Conservation (phyloP, 2,329 filamentous ascomycete genomes). For the Monilinia polystroma region DNA sequence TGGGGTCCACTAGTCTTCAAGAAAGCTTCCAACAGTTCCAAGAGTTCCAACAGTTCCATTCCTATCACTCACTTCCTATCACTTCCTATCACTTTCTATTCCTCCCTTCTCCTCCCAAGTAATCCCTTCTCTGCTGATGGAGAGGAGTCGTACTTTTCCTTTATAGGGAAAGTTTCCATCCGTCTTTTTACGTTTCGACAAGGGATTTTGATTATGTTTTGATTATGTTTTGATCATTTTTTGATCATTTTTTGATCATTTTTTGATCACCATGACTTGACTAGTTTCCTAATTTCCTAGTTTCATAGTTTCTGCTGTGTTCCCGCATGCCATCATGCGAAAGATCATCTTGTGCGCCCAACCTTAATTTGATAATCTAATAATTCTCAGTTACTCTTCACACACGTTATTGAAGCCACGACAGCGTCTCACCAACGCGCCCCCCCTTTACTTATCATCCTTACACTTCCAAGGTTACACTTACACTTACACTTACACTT, state of each 20-base stretch:
- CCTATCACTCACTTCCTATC: no score
- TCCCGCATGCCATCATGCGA: no score
- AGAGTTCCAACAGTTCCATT: no score
- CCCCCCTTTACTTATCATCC: conserved; percentile 7
- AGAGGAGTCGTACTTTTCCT: not conserved
- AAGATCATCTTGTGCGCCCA: conserved; percentile 12
- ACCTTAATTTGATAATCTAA: conserved; percentile 6
- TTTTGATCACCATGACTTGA: no score
- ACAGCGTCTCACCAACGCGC: conserved; percentile 17
- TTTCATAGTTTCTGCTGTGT: no score
- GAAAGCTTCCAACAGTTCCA: no score
- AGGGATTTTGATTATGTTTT: not conserved
- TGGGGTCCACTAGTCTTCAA: no score
- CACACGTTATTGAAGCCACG: conserved; percentile 28
- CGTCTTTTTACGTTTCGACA: not conserved
- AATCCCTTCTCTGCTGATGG: not conserved
- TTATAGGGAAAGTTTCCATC: conserved; percentile 1
- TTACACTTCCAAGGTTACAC: not conserved
- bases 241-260: not conserved
- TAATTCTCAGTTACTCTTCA: conserved; percentile 8
- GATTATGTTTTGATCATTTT: no score
- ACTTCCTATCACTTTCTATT: no score
- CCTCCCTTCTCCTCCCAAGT: no score
- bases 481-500: no score
- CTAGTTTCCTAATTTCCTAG: no score